Evolutionary conservation across 148 eudicot genomes (phyloP), one percentile per base, ranked within the genome.

Genomic region (Diospyros kaki): DNA sequence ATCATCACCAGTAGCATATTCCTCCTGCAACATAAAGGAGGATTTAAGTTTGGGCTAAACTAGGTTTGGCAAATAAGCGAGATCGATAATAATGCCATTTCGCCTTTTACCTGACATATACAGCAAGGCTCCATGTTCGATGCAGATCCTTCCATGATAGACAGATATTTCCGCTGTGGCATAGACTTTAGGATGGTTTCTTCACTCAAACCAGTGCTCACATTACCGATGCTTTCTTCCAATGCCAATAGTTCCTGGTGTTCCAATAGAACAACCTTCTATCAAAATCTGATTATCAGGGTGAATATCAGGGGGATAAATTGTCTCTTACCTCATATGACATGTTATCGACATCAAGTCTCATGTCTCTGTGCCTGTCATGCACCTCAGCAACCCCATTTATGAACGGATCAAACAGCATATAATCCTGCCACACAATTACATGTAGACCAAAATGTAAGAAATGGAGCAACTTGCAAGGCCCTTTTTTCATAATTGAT

Each of bases 271-370:
- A 66, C 67, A 18, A 53, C 68, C 40, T 58, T 40, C 43, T 5
- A 61, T 44, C 8, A 28, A 60, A 61, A 5, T n/a, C 18, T 6
- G 12, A 59, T 70, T 28, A 71, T 3, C 41, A 43, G 38, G 6
- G 67, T 2, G 45, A 38, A 56, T 9, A 71, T 13, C 10, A 7
- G 15, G 10, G 38, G 12, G 9, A 9, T 15, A 70, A 15, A 4
- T 14, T 7, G 13, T 9, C 58, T n/a, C 64, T 69, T 83, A 90
- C 98, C 93, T 92, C 98, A 69, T 95, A 95, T 50, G 98, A 95
- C 98, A 92, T 95, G 83, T 87, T 90, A 81, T 95, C 98, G 73
- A 95, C 95, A 81, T 95, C 98, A 64, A 95, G 98, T 77, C 98
- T 82, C 97, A 95, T 92, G 71, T 90, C 97, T 81, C 93, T 88